Evolutionary conservation across 169 alveolate genomes (phyloP), one percentile per base, ranked within the genome.

Genomic region (Plasmodium vinckei): DNA sequence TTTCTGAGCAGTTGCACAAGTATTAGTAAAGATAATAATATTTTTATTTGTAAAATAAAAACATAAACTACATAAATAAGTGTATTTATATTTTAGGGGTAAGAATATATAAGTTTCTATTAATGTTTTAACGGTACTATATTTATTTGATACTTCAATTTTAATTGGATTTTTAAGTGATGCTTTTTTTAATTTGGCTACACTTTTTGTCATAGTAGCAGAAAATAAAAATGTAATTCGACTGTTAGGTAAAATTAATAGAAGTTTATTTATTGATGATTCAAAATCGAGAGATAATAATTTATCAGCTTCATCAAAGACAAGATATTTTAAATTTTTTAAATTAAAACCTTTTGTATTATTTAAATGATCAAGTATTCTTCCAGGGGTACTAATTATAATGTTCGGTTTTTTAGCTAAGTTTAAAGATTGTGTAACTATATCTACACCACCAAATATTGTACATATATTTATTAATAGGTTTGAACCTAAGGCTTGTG

Each of bases 151-250:
- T 19, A 94, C 94, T 39, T 67, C 87, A 72, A 84, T 93, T 95
- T 97, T 97, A 1, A 98, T 98, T 12, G 99, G 99, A 88, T 97
- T 96, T 72, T 96, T 96, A 46, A 99, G 94, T 9, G 99, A 97
- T 4, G 99, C 99, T 89, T 98, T 96, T 88, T 98, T 98, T 68
- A 99, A 94, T 94, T 98, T 98, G 39, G 98, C 94, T 13, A 98
- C 99, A 93, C 98, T 99, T 71, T 96, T 95, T 10, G 99, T 99
- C 99, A 98, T 98, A 0, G 99, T 99, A 9, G 99, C 99, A 23
- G 99, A 97, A 94, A 98, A 99, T 79, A 99, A 96, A 91, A 93
- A 97, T 15, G 99, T 99, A 68, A 92, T 96, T 88, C 99, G 92
- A 25, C 96, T 97, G 19, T 94, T 92, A 15, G 99, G 99, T 21